Conservation (phyloP, 352 stramenopile genomes). For the Globisporangium megalacanthum region DNA sequence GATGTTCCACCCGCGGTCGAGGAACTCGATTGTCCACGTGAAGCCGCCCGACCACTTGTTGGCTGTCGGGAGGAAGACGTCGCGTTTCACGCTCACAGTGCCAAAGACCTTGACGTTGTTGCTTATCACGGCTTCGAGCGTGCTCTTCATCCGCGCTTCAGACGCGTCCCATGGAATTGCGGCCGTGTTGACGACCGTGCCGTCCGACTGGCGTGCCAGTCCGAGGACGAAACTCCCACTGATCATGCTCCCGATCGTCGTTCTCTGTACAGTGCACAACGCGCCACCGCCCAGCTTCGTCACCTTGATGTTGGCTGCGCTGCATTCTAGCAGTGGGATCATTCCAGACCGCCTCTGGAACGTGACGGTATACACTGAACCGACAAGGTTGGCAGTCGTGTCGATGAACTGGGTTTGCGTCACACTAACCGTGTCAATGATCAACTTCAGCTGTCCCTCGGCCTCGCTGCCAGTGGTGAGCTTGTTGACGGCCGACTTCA, state of each 20-base stretch:
- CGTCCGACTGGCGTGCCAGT: constrained; percentile 37
- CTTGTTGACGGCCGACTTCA: constrained; percentile 35
- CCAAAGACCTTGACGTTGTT: constrained; percentile 76
- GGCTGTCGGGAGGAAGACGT: constrained; percentile 72
- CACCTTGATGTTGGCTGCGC: constrained; percentile 20
- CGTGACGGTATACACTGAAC: constrained; percentile 54
- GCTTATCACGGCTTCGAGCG: constrained; percentile 35
- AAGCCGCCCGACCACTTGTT: constrained; percentile 93
- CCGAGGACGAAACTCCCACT: constrained; percentile 55
- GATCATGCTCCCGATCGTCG: constrained; percentile 59
- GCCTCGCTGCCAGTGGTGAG: constrained; percentile 34
- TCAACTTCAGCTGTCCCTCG: constrained; percentile 36
- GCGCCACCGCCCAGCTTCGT: constrained; percentile 18
- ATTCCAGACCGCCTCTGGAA: constrained; percentile 58
- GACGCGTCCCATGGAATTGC: constrained; percentile 75
- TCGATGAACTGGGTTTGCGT: constrained; percentile 30
- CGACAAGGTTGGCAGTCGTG: constrained; percentile 29
- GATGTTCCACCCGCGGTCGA: constrained; percentile 74
- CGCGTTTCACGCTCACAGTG: constrained; percentile 72
- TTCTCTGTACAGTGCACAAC: constrained; percentile 29
- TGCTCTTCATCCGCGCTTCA: constrained; percentile 51
- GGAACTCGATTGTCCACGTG: constrained; percentile 93
- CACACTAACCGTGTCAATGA: constrained; percentile 53
- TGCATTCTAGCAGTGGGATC: constrained; percentile 48
- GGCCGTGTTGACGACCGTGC: constrained; percentile 10